Evolutionary conservation across 176 grass and related monocot genomes (phyloP), one percentile per base, ranked within the genome.

Genomic region (Paspalum vaginatum): DNA sequence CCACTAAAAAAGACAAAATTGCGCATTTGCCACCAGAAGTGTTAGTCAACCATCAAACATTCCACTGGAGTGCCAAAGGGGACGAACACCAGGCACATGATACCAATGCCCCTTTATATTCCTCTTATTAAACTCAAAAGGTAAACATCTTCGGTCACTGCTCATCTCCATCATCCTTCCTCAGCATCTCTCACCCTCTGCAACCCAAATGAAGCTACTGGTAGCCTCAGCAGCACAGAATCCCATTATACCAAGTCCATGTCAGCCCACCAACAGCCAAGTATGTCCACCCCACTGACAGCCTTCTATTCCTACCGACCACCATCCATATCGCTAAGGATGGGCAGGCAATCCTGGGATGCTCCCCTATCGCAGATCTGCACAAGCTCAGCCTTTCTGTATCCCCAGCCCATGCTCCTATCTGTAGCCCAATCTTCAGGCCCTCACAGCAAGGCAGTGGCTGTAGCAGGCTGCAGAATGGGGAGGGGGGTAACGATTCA

Each of bases 31-130:
- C 5, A 46, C 65, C 24, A 68, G 44, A 22, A 5, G 20, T 45
- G 41, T 67, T 21, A 43, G 65, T 68, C 65, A 68, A 68, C 65
- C 65, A 68, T 68, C 5, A 46, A 68, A 46, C 42, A 67, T 67
- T 67, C 40, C 40, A 44, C 6, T 65, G 39, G 20, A 68, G 20
- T 46, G 11, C n/a, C 6, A 2, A 6, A 69, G 11, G 21, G 41
- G 11, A 14, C 45, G 44, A 47, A 46, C 43, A 8, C 9, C 9
- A 66, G n/a, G 39, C 18, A 66, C 39, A 66, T 21, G 5, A 11
- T n/a, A 68, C 40, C 43, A 67, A 67, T 43, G 9, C 41, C 10
- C 65, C 65, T 45, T 66, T 63, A 13, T 63, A 38, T 43, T 66
- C 17, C 38, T 65, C 8, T n/a, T n/a, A n/a, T 7, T 41, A 8